phyloP scores from a whole-genome alignment of 2,329 filamentous ascomycete species.

The Cladosporium sp. region DNA sequence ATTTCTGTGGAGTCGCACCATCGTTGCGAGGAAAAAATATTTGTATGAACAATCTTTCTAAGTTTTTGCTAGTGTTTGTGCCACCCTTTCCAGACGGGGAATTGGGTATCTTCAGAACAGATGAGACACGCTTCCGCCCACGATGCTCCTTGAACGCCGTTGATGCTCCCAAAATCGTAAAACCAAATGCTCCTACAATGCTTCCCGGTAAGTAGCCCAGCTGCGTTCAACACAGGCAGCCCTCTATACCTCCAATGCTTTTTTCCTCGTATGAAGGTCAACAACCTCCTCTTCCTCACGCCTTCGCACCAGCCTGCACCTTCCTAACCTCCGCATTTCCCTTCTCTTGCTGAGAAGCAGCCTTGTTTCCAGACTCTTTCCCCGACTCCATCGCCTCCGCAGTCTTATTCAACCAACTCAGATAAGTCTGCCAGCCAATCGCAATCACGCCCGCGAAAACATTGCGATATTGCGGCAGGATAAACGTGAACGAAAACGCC shows the following conservation, averaged over 20 bases:
- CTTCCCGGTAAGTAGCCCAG: background rate
- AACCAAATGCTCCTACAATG: background rate
- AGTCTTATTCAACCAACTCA: constrained; percentile 70
- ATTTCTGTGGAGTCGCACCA: no score
- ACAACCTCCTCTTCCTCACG: background rate
- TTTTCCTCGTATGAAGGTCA: background rate
- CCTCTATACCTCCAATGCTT: background rate
- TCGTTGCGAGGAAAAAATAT: background rate
- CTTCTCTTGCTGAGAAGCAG: constrained; percentile 1
- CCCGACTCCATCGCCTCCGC: constrained; percentile 47
- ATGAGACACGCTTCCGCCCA: background rate
- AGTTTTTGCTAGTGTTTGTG: background rate
- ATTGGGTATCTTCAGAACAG: constrained; percentile 4
- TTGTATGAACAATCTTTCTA: background rate
- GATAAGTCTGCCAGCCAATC: constrained; percentile 87
- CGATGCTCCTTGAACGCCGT: background rate
- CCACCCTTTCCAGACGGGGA: background rate
- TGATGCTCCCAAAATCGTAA: background rate
- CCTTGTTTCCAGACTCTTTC: constrained; percentile 2
- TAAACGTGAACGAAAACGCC: constrained; percentile 78
- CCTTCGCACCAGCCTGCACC: constrained; percentile 9
- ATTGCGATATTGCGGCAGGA: constrained; percentile 71
- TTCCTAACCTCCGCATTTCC: constrained; percentile 4
- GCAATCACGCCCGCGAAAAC: constrained; percentile 71
- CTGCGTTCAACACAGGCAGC: background rate